Conservation (phyloP, 225 moss, liverwort and hornwort genomes). For the Ulota crispa region DNA sequence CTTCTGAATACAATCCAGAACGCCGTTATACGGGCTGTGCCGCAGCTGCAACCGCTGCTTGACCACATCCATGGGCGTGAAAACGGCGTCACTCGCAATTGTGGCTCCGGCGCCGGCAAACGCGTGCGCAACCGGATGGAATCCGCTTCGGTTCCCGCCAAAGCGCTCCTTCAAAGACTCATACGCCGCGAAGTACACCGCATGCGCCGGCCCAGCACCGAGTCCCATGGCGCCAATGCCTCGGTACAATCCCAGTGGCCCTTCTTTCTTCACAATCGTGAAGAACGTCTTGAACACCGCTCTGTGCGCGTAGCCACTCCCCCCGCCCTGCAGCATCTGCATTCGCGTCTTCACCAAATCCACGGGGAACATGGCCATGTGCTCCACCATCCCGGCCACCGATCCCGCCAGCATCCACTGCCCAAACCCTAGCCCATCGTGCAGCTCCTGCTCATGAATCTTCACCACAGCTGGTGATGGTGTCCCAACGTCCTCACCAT, state of each 20-base stretch:
- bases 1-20: conserved; percentile 73
- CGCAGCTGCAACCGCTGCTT: conserved; percentile 98
- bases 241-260: conserved; percentile 82
- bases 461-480: background rate
- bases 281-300: conserved; percentile 73
- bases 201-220: conserved; percentile 96
- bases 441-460: conserved; percentile 30
- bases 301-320: conserved; percentile 66
- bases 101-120: conserved; percentile 81
- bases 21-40: conserved; percentile 79
- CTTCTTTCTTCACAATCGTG: conserved; percentile 73
- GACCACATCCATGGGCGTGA: conserved; percentile 98
- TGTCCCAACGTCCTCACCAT: background rate
- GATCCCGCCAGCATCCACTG: conserved; percentile 97
- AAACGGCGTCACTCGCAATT: conserved; percentile 91
- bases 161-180: conserved; percentile 81
- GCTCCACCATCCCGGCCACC: conserved; percentile 97
- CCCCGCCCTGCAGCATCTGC: conserved; percentile 87
- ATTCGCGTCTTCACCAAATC: conserved; percentile 96
- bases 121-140: conserved; percentile 84
- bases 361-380: conserved; percentile 98
- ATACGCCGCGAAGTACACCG: conserved; percentile 89
- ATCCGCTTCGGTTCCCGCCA: conserved; percentile 77
- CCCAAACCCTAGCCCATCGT: conserved; percentile 87
- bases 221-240: conserved; percentile 98